Percentiles rank a stretch among this genome's conserved stretches.
These are phyloP conservation scores for Phialophora chinensis DNA, from an alignment of 2,329 filamentous ascomycete genomes.

Conservation along the genomic window DNA sequence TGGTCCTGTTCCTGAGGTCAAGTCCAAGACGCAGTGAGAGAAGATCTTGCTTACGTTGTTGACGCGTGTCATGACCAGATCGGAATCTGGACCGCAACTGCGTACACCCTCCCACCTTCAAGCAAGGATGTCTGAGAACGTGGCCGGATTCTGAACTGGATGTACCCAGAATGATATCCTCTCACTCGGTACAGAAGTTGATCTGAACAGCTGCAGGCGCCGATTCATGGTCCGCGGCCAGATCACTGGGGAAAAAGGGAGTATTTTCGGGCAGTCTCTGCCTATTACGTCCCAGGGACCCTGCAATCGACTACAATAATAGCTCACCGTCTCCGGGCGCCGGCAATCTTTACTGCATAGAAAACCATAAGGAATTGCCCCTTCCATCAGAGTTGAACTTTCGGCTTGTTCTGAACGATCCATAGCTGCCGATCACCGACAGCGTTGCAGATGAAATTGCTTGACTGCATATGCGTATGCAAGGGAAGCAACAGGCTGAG, in stretches of 20 bases:
- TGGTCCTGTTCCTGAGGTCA: background rate
- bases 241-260: background rate
- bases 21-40: slow-evolving; percentile 10
- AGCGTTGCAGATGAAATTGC: background rate
- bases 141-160: background rate
- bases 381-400: background rate
- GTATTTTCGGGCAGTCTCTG: background rate
- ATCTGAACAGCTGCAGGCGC: background rate
- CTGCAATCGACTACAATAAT: background rate
- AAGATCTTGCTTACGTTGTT: background rate
- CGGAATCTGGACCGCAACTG: background rate
- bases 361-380: background rate
- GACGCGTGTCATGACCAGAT: background rate
- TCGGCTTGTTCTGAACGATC: no score
- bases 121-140: background rate
- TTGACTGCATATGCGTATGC: background rate
- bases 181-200: background rate
- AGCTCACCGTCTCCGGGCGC: background rate
- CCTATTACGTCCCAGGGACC: background rate
- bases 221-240: background rate
- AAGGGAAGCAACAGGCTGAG: background rate
- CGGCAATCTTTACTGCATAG: background rate
- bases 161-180: background rate
- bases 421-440: background rate
- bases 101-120: background rate